phyloP scores from a whole-genome alignment of 2,329 filamentous ascomycete species.

The Aspergillus hortae region DNA sequence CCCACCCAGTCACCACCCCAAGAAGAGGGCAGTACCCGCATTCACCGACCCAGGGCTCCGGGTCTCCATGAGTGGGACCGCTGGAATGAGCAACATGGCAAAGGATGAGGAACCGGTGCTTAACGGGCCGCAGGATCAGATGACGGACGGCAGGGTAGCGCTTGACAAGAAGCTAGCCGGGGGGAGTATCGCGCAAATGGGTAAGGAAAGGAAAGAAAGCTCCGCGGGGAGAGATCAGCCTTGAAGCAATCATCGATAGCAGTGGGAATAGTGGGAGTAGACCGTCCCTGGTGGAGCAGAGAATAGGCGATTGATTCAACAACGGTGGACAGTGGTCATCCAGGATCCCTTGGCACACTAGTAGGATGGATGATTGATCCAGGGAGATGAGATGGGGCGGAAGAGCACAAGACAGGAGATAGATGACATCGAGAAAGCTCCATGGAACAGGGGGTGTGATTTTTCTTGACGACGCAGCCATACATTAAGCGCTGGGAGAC shows the following conservation, averaged over 20 bases:
- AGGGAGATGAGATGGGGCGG: background rate
- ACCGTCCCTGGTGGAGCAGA: background rate
- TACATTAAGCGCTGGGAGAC: constrained; percentile 7
- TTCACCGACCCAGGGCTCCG: constrained; percentile 20
- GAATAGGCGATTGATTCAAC: background rate
- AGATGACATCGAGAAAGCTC: background rate
- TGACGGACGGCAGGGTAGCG: constrained; percentile 19
- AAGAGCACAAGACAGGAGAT: background rate
- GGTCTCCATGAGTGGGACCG: constrained; percentile 19
- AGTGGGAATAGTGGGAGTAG: background rate
- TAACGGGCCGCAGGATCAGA: constrained; percentile 17
- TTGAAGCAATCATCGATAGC: constrained; percentile 6
- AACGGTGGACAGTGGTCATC: constrained; percentile 3
- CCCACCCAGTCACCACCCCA: constrained; percentile 17
- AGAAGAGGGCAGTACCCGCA: constrained; percentile 15
- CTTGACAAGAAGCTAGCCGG: constrained; percentile 9
- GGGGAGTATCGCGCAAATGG: constrained; percentile 3
- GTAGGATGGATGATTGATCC: background rate
- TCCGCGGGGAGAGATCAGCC: background rate
- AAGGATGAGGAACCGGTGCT: constrained; percentile 10
- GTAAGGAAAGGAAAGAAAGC: background rate
- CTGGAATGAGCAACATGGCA: constrained; percentile 14
- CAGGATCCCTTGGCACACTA: constrained; percentile 5
- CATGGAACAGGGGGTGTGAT: background rate
- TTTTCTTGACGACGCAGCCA: background rate